Evolutionary conservation across 495 filamentous ascomycete genomes (phyloP).

Genomic region (Penicillium paradoxum): DNA sequence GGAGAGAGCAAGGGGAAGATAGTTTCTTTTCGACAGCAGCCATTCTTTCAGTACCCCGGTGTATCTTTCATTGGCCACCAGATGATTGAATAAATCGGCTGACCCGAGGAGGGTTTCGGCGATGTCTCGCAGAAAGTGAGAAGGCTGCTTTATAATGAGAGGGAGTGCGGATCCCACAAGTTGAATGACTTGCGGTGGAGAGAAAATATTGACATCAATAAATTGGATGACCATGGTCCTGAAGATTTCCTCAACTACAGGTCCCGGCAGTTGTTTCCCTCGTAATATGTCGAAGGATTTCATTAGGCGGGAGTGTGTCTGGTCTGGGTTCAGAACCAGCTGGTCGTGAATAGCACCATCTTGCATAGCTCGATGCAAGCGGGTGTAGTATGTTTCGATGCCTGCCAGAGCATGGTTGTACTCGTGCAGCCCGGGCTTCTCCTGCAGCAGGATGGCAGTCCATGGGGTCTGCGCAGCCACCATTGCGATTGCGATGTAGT

Average conservation of each 20-base stretch:
- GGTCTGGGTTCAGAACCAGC: conserved; percentile 2
- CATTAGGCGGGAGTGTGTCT: conserved; percentile 2
- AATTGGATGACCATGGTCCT: conserved; percentile 1
- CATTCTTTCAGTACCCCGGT: conserved; percentile 1
- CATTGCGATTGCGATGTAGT: not conserved
- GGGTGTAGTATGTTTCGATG: conserved; percentile 6
- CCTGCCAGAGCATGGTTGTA: conserved; percentile 5
- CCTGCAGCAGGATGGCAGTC: conserved; percentile 4
- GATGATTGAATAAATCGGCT: not conserved
- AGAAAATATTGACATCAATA: not conserved
- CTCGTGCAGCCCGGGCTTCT: conserved; percentile 5
- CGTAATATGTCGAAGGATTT: conserved; percentile 6
- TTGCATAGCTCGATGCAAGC: conserved; percentile 1
- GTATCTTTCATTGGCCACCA: conserved; percentile 6
- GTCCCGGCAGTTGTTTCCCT: conserved; percentile 1
- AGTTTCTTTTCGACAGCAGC: conserved; percentile 5
- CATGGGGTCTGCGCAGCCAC: not conserved
- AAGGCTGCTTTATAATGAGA: not conserved
- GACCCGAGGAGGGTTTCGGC: not conserved
- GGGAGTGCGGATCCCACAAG: conserved; percentile 10
- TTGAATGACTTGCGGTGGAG: not conserved
- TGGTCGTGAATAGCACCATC: conserved; percentile 4
- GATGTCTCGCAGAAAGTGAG: not conserved
- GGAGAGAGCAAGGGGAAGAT: conserved; percentile 1
- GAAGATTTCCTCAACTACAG: conserved; percentile 8